Conservation (phyloP, 176 grass and related monocot species). For the Microstegium vimineum region DNA sequence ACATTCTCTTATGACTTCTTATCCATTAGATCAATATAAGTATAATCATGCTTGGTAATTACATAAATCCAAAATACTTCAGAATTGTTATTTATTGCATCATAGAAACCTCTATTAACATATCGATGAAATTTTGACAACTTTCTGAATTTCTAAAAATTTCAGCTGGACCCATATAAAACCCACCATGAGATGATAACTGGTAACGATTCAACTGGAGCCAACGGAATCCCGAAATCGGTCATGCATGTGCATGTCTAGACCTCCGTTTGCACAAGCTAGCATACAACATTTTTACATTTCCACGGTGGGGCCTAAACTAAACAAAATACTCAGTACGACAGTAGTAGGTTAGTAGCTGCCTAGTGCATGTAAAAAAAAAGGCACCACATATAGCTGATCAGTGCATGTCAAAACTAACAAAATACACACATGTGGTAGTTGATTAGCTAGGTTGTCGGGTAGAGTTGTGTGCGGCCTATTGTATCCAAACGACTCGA, state of each 20-base stretch:
- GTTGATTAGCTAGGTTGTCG: slow-evolving; percentile 28
- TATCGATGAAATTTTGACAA: neutral
- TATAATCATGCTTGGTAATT: neutral
- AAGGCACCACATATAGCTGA: neutral
- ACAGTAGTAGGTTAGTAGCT: neutral
- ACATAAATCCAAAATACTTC: neutral
- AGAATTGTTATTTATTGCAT: neutral
- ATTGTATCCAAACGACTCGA: neutral
- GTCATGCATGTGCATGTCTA: neutral
- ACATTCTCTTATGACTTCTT: no score
- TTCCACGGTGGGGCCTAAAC: neutral
- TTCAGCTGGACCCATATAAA: neutral
- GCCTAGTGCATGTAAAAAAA: neutral
- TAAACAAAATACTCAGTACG: neutral
- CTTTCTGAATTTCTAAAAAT: neutral
- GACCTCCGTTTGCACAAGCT: neutral
- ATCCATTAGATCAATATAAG: neutral
- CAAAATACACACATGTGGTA: neutral
- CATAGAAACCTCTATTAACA: neutral
- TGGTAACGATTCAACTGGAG: neutral
- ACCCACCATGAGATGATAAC: neutral
- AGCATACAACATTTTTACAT: neutral
- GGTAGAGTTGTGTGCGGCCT: neutral
- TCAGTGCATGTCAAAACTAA: slow-evolving; percentile 6
- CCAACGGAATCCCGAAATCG: neutral